Evolutionary conservation across 169 alveolate species (phyloP).

Genomic region (Cryptosporidium felis): DNA sequence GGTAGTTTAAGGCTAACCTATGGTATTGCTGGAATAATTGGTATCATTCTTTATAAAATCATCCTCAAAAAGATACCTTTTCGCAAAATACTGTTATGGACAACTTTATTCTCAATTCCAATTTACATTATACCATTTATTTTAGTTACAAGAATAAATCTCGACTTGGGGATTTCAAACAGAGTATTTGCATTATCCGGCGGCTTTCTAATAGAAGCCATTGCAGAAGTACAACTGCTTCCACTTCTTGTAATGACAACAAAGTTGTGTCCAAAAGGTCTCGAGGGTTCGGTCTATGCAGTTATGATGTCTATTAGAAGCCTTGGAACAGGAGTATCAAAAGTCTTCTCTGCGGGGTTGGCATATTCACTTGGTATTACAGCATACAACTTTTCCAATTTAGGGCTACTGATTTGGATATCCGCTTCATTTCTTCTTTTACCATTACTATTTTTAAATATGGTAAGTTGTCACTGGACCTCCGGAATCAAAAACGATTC

Average conservation of each 20-base stretch:
- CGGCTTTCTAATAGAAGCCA: conserved; percentile 91
- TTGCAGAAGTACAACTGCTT: conserved; percentile 87
- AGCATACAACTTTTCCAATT: conserved; percentile 85
- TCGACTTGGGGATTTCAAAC: conserved; percentile 87
- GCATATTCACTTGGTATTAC: conserved; percentile 89
- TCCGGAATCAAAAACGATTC: not conserved
- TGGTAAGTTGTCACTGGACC: conserved; percentile 9
- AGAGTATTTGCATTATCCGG: conserved; percentile 88
- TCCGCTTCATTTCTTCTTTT: conserved; percentile 83
- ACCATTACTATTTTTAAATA: conserved; percentile 79
- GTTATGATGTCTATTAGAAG: conserved; percentile 91
- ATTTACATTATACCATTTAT: conserved; percentile 83
- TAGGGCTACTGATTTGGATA: conserved; percentile 87
- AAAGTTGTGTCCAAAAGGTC: conserved; percentile 92
- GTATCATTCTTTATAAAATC: conserved; percentile 86
- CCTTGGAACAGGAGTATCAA: conserved; percentile 89
- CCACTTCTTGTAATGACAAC: conserved; percentile 94
- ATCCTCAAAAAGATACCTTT: conserved; percentile 85
- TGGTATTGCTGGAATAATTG: conserved; percentile 91
- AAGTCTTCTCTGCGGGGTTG: conserved; percentile 89
- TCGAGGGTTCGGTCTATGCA: conserved; percentile 96
- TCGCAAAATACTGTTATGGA: conserved; percentile 85
- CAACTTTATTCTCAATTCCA: conserved; percentile 87
- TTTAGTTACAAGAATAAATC: conserved; percentile 86
- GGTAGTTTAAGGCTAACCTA: conserved; percentile 92